Conservation (phyloP, 257 asterid species). For the Lavandula angustifolia region DNA sequence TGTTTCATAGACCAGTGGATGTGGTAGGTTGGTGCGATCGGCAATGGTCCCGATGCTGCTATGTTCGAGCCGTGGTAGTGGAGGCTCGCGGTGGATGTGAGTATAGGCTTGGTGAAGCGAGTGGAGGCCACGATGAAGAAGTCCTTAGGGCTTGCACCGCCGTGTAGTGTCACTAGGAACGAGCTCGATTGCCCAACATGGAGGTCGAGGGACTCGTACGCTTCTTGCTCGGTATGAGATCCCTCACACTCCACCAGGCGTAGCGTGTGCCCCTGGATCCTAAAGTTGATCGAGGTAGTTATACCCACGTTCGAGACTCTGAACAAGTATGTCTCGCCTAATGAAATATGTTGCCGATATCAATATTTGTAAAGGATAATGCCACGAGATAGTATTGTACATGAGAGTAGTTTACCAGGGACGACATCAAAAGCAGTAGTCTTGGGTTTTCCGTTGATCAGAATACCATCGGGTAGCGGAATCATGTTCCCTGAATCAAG, state of each 20-base stretch:
- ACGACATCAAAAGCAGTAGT: slow-evolving; percentile 45
- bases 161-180: slow-evolving; percentile 48
- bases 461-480: slow-evolving; percentile 61
- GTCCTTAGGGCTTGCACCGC: slow-evolving; percentile 30
- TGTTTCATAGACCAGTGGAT: slow-evolving; percentile 82
- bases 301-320: slow-evolving; percentile 70
- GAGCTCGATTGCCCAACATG: slow-evolving; percentile 82
- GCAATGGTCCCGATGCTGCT: slow-evolving; percentile 47
- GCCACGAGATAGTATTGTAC: too few relatives aligned
- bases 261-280: slow-evolving; percentile 68
- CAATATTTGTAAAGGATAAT: too few relatives aligned
- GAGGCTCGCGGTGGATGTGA: slow-evolving; percentile 55
- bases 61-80: slow-evolving; percentile 51
- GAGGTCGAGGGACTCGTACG: slow-evolving; percentile 66
- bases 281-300: slow-evolving; percentile 64
- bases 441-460: slow-evolving; percentile 62
- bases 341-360: too few relatives aligned
- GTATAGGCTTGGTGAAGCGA: slow-evolving; percentile 57
- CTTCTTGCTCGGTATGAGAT: slow-evolving; percentile 61
- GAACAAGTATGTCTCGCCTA: slow-evolving; percentile 58
- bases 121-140: slow-evolving; percentile 60
- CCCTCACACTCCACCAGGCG: slow-evolving; percentile 84
- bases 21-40: slow-evolving; percentile 46
- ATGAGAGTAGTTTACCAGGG: slow-evolving; percentile 43
- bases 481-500: slow-evolving; percentile 56